These are phyloP conservation scores for Aspergillus pseudoviridinutans DNA, from an alignment of 2,329 filamentous ascomycete genomes.

Conservation along the genomic window DNA sequence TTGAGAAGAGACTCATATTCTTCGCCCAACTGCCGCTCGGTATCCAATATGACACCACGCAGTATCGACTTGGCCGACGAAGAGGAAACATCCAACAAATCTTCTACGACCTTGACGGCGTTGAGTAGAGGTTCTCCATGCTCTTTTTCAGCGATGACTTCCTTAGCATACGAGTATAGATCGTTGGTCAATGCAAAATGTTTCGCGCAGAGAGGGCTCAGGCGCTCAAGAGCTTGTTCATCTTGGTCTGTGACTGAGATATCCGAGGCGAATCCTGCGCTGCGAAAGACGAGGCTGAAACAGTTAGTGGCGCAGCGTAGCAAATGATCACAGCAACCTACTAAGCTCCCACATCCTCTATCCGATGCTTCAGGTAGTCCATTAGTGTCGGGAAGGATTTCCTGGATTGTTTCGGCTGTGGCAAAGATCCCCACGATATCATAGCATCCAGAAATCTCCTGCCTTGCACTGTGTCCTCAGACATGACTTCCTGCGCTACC, in stretches of 20 bases:
- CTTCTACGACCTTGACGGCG: slow-evolving; percentile 8
- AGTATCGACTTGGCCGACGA: slow-evolving; percentile 2
- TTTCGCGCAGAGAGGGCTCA: slow-evolving; percentile 6
- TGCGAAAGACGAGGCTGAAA: slow-evolving; percentile 6
- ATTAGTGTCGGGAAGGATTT: not conserved
- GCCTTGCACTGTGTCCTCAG: slow-evolving; percentile 2
- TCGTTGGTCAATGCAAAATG: slow-evolving; percentile 14
- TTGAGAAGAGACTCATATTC: slow-evolving; percentile 4
- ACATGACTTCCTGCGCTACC: slow-evolving; percentile 3
- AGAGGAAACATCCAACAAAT: not conserved
- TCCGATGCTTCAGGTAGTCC: slow-evolving; percentile 6
- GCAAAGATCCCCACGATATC: slow-evolving; percentile 3
- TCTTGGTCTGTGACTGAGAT: not conserved
- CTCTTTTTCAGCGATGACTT: slow-evolving; percentile 2
- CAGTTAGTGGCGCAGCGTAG: not conserved
- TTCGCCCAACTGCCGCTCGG: slow-evolving; percentile 7
- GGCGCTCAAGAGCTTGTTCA: not conserved
- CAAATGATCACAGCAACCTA: not conserved
- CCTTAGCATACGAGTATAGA: slow-evolving; percentile 14
- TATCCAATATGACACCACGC: slow-evolving; percentile 4
- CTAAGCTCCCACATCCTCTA: slow-evolving; percentile 7
- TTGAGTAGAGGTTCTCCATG: slow-evolving; percentile 6
- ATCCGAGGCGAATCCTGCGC: slow-evolving; percentile 6
- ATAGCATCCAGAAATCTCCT: slow-evolving; percentile 5
- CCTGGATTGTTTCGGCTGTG: not conserved